These are phyloP conservation scores for Paramecium sexaurelia DNA, from an alignment of 73 alveolate species.

Conservation along the genomic window DNA sequence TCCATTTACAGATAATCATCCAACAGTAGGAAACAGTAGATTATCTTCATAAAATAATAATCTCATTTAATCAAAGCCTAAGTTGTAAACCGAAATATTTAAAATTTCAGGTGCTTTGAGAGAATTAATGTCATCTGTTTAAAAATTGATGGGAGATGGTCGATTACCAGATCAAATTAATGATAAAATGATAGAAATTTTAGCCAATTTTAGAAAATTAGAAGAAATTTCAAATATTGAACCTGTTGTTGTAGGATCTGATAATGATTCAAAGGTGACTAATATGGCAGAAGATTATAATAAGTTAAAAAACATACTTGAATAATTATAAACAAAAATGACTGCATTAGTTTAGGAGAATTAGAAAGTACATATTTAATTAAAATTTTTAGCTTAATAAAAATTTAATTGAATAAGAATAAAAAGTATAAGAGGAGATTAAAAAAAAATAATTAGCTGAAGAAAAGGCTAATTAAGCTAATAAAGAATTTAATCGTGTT, in stretches of 20 bases:
- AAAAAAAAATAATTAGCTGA: slow-evolving; percentile 45
- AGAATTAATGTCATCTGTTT: neutral
- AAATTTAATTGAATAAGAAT: slow-evolving; percentile 39
- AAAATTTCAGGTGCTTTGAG: slow-evolving; percentile 14
- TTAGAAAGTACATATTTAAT: slow-evolving; percentile 5
- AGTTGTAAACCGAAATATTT: neutral
- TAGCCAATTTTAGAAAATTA: slow-evolving; percentile 35
- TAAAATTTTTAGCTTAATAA: neutral
- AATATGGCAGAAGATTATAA: slow-evolving; percentile 46
- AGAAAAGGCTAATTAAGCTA: slow-evolving; percentile 30
- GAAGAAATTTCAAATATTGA: neutral
- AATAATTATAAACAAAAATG: slow-evolving; percentile 24
- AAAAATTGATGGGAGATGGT: neutral
- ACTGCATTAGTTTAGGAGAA: slow-evolving; percentile 52
- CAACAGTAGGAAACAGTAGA: neutral
- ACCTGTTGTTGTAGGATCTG: neutral
- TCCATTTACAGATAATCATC: slow-evolving; percentile 31
- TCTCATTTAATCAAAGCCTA: neutral
- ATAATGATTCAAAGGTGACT: neutral
- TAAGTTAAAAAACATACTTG: slow-evolving; percentile 5
- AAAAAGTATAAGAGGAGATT: slow-evolving; percentile 25
- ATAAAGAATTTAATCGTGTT: slow-evolving; percentile 51
- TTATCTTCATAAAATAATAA: neutral
- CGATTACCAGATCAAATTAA: neutral
- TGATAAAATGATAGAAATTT: slow-evolving; percentile 47